phyloP scores from a whole-genome alignment of 371 early-diverging fungal genomes.

The Rhizopus arrhizus region DNA sequence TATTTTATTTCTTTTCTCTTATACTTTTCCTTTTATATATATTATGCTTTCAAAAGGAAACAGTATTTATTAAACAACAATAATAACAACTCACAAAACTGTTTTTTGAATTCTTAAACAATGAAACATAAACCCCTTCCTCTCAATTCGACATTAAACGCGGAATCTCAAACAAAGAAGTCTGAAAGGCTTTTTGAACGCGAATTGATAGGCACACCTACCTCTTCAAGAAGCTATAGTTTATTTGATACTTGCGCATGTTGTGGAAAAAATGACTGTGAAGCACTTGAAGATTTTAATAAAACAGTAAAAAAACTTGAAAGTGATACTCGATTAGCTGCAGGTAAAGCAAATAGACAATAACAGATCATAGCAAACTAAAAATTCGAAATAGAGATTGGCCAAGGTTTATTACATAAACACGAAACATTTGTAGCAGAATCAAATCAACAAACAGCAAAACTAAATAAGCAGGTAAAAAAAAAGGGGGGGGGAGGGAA shows the following conservation, averaged over 20 bases:
- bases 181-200: not conserved
- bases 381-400: constrained; percentile 30
- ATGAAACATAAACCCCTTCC: constrained; percentile 4
- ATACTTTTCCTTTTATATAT: not conserved
- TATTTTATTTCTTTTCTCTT: not conserved
- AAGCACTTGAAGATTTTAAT: constrained; percentile 28
- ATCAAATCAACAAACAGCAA: constrained; percentile 29
- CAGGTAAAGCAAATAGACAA: constrained; percentile 28
- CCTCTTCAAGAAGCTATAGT: constrained; percentile 15
- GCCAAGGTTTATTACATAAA: constrained; percentile 42
- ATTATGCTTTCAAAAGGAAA: constrained; percentile 2
- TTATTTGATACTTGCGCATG: constrained; percentile 33
- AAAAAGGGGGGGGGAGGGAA: not conserved
- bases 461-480: constrained; percentile 35
- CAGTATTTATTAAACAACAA: not conserved
- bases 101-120: not conserved
- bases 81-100: not conserved
- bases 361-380: not conserved
- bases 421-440: constrained; percentile 42
- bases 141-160: not conserved
- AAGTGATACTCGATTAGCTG: constrained; percentile 43
- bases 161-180: constrained; percentile 11
- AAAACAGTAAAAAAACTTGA: constrained; percentile 38
- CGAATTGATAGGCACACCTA: constrained; percentile 15
- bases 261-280: constrained; percentile 34